These are phyloP conservation scores for Russula compacta DNA, from an alignment of 768 basidiomycete species.

Conservation along the genomic window DNA sequence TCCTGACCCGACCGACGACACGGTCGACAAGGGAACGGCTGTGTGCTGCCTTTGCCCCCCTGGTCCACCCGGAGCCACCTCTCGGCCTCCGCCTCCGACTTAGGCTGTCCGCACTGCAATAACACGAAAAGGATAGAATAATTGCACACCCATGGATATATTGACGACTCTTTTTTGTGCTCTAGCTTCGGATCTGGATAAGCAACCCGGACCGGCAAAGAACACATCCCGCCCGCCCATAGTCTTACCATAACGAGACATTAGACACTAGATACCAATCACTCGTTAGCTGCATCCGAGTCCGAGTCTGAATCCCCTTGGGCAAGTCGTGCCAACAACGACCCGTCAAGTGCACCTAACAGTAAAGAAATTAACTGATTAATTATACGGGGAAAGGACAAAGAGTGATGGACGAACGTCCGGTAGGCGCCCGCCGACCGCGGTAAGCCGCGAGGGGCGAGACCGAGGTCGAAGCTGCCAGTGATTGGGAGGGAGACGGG, in stretches of 20 bases:
- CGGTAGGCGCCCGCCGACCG: slow-evolving; percentile 17
- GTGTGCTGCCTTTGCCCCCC: not conserved
- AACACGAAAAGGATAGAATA: not conserved
- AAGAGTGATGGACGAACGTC: slow-evolving; percentile 12
- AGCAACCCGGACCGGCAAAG: not conserved
- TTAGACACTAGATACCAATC: not conserved
- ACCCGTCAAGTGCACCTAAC: slow-evolving; percentile 18
- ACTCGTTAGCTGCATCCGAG: not conserved
- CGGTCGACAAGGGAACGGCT: slow-evolving; percentile 1
- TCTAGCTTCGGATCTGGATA: not conserved
- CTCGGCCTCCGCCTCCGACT: no score
- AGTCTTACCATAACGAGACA: not conserved
- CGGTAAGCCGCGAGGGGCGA: slow-evolving; percentile 20
- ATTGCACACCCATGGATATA: not conserved
- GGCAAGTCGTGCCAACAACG: slow-evolving; percentile 15
- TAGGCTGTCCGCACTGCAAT: not conserved
- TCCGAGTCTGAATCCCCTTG: slow-evolving; percentile 17
- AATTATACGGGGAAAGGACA: not conserved
- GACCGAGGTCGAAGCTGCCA: no score
- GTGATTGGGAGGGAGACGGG: slow-evolving; percentile 9
- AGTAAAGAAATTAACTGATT: not conserved
- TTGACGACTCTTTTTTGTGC: not conserved
- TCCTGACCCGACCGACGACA: not conserved
- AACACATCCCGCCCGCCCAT: not conserved
- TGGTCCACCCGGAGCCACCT: not conserved